Evolutionary conservation across 2,329 filamentous ascomycete genomes (phyloP).

Genomic region (Penicillium sp.): DNA sequence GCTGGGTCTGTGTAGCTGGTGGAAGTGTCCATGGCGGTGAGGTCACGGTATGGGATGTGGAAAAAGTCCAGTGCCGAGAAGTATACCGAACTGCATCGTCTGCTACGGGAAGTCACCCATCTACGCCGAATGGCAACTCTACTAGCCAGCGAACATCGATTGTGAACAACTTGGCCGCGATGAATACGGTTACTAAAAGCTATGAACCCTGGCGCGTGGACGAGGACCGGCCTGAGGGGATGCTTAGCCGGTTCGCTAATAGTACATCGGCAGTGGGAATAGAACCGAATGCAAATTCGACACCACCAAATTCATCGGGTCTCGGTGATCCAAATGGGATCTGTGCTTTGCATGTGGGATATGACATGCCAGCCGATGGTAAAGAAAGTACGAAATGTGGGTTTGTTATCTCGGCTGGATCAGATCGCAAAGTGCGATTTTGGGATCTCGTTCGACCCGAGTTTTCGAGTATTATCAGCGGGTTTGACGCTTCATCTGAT

Average conservation of each 20-base stretch:
- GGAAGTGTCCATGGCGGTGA: slow-evolving; percentile 78
- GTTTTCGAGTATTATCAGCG: slow-evolving; percentile 75
- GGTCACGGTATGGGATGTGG: slow-evolving; percentile 91
- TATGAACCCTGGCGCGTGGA: slow-evolving; percentile 88
- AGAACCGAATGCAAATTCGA: slow-evolving; percentile 52
- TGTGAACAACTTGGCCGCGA: slow-evolving; percentile 15
- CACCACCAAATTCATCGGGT: not conserved
- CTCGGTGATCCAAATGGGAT: slow-evolving; percentile 51
- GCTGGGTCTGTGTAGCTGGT: slow-evolving; percentile 83
- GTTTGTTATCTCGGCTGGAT: slow-evolving; percentile 82
- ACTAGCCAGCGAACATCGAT: slow-evolving; percentile 17
- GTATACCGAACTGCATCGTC: slow-evolving; percentile 65
- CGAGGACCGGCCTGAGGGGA: slow-evolving; percentile 79
- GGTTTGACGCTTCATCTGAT: slow-evolving; percentile 64
- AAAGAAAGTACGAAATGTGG: slow-evolving; percentile 60
- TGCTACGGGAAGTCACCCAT: not conserved
- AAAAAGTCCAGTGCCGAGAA: slow-evolving; percentile 82
- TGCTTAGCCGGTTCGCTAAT: slow-evolving; percentile 78
- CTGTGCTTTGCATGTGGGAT: slow-evolving; percentile 68
- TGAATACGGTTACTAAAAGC: slow-evolving; percentile 44
- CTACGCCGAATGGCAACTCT: slow-evolving; percentile 9
- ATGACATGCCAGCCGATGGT: slow-evolving; percentile 65
- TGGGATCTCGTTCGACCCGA: slow-evolving; percentile 84
- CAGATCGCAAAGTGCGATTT: slow-evolving; percentile 86
- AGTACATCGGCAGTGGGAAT: slow-evolving; percentile 48